Evolutionary conservation across 352 stramenopile genomes (phyloP).

Genomic region (Thalassiosira mediterranea): DNA sequence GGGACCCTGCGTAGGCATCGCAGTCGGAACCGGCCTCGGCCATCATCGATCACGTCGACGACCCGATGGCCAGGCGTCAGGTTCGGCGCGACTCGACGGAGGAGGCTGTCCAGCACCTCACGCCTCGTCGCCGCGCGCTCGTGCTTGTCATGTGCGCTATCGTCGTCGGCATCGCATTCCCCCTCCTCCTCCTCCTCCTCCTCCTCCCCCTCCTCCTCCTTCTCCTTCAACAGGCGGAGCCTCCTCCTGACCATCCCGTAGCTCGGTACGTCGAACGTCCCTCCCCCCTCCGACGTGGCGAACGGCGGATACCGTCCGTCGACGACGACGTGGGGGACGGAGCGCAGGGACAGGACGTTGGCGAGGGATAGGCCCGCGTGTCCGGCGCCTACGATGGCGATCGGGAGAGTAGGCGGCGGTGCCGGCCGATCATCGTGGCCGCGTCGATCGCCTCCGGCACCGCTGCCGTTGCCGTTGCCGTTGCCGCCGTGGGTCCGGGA

Average conservation of each 20-base stretch:
- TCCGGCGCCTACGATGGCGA: constrained; percentile 41
- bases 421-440: too few species aligned
- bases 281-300: constrained; percentile 14
- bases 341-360: constrained; percentile 23
- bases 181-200: too few species aligned
- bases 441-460: too few species aligned
- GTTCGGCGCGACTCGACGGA: constrained; percentile 5
- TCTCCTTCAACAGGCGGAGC: constrained; percentile 13
- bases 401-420: too few species aligned
- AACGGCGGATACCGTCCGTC: constrained; percentile 18
- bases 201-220: too few species aligned
- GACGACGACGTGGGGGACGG: constrained; percentile 23
- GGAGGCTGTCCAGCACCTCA: constrained; percentile 22
- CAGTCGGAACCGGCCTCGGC: constrained; percentile 12
- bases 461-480: too few species aligned
- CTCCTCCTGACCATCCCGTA: constrained; percentile 3
- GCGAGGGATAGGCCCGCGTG: constrained; percentile 32
- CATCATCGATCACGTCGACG: constrained; percentile 14
- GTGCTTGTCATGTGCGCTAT: not conserved
- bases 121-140: constrained; percentile 5
- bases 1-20: constrained; percentile 2
- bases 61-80: not conserved
- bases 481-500: too few species aligned
- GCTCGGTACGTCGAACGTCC: constrained; percentile 28
- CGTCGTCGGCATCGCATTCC: too few species aligned